These are phyloP conservation scores for Periconia macrospinosa DNA, from an alignment of 2,329 filamentous ascomycete genomes.

Conservation along the genomic window DNA sequence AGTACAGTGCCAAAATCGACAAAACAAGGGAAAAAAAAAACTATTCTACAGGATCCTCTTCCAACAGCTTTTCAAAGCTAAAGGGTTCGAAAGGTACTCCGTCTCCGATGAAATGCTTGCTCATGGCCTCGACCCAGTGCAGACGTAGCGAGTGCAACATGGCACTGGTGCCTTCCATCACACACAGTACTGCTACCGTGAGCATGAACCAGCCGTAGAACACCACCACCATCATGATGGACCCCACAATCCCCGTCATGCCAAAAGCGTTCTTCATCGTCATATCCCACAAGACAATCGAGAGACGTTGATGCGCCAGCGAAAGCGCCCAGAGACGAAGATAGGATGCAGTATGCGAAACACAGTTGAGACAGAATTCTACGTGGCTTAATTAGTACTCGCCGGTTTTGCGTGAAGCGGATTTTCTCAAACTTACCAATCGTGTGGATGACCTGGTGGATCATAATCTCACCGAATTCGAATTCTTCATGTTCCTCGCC, in stretches of 20 bases:
- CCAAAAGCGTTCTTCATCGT: slow-evolving; percentile 78
- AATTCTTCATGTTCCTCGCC: slow-evolving; percentile 92
- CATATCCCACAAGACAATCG: slow-evolving; percentile 95
- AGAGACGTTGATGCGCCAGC: slow-evolving; percentile 96
- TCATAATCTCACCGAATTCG: slow-evolving; percentile 96
- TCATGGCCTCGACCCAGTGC: slow-evolving; percentile 97
- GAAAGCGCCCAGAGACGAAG: slow-evolving; percentile 97
- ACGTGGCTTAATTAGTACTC: slow-evolving; percentile 22
- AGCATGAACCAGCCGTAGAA: slow-evolving; percentile 93
- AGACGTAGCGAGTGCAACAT: slow-evolving; percentile 92
- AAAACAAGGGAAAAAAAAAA: slow-evolving; percentile 6
- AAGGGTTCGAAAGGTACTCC: slow-evolving; percentile 86
- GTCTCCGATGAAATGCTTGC: slow-evolving; percentile 92
- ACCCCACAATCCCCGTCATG: slow-evolving; percentile 66
- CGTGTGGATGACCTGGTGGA: slow-evolving; percentile 98
- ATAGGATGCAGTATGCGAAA: slow-evolving; percentile 98
- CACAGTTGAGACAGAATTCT: slow-evolving; percentile 99
- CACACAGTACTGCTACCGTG: slow-evolving; percentile 76
- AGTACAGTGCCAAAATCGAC: slow-evolving; percentile 1
- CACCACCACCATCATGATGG: slow-evolving; percentile 77
- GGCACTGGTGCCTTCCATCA: slow-evolving; percentile 95
- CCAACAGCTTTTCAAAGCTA: slow-evolving; percentile 79
- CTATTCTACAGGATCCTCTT: slow-evolving; percentile 65
- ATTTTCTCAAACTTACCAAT: slow-evolving; percentile 70
- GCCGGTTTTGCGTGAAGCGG: not conserved